Evolutionary conservation across 1,139 yeast genomes (phyloP), one percentile per base, ranked within the genome.

Genomic region (Debaryomycetaceae sp.): DNA sequence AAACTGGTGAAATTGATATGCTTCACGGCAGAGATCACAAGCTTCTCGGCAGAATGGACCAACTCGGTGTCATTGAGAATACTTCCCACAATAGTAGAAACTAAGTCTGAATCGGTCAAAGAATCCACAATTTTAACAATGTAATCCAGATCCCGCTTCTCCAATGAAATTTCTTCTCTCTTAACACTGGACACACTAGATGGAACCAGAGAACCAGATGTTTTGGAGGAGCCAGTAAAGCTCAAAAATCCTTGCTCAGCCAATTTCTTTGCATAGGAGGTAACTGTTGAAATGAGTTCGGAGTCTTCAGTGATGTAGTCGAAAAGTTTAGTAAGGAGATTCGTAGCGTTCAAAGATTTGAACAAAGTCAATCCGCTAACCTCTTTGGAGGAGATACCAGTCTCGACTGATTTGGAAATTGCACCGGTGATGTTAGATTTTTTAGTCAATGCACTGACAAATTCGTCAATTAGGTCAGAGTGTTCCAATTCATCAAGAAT

Each of bases 61-160:
- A 59, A 42, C 6, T 50, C 44, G 36, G 51, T 53, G 45, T 60
- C 56, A 41, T 55, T 54, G 38, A 59, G 48, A 28, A 63, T 47
- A 8, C 55, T 48, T 15, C 41, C 42, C 35, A 61, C 49, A 35
- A 61, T 49, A 15, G 50, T 46, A 22, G 54, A 49, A 17, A 58
- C 49, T 32, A 61, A 47, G 7, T 56, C 63, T 15, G 65, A 56
- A 36, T 52, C 49, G 14, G 55, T 40, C 37, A 65, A 56, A 6
- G 55, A 47, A 36, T 46, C 44, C 34, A 61, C 53, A 14, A 63
- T 46, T 11, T 52, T 41, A 36, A 46, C 40, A 35, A 63, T 33
- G 38, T 54, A 49, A 17, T 52, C 54, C 29, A 45, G 36, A 33
- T 59, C 66, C 42, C 61, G 49, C 41, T 55, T 54, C 11, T 22